A percentile compares a stretch with the other conserved stretches of the same genome.
Conservation (phyloP, 2,329 filamentous ascomycete genomes). For the Fusarium sp. region DNA sequence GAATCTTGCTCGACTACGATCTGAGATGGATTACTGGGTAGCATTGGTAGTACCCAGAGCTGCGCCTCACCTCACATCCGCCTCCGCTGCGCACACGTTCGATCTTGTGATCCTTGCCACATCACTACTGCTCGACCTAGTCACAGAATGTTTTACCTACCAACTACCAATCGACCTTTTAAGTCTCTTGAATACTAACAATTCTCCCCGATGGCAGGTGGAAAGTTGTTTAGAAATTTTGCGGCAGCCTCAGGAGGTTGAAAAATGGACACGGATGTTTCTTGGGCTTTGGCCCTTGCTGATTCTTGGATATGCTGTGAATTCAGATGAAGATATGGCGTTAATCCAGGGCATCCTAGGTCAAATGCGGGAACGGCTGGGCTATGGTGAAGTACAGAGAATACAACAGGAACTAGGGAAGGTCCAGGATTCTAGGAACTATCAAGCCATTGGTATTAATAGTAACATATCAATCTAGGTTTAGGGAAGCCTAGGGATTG, state of each 20-base stretch:
- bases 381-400: background rate
- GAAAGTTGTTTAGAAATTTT: background rate
- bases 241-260: slow-evolving; percentile 5
- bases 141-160: background rate
- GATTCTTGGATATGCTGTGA: slow-evolving; percentile 21
- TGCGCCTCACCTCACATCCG: background rate
- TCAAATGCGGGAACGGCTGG: background rate
- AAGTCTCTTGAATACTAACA: background rate
- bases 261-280: slow-evolving; percentile 14
- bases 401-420: background rate
- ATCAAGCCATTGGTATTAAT: background rate
- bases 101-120: background rate
- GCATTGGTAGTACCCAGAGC: background rate
- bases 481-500: background rate
- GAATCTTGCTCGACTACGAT: background rate
- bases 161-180: background rate
- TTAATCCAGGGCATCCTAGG: background rate
- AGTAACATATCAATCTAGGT: background rate
- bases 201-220: background rate
- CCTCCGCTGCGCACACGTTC: background rate
- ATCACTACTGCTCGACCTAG: background rate
- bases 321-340: slow-evolving; percentile 3
- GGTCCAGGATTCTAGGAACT: background rate
- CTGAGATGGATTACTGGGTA: background rate
- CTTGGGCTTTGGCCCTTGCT: slow-evolving; percentile 24